A percentile compares a stretch with the other conserved stretches of the same genome.
Conservation (phyloP, 2,329 filamentous ascomycete species). For the Trichoderma arundinaceum region DNA sequence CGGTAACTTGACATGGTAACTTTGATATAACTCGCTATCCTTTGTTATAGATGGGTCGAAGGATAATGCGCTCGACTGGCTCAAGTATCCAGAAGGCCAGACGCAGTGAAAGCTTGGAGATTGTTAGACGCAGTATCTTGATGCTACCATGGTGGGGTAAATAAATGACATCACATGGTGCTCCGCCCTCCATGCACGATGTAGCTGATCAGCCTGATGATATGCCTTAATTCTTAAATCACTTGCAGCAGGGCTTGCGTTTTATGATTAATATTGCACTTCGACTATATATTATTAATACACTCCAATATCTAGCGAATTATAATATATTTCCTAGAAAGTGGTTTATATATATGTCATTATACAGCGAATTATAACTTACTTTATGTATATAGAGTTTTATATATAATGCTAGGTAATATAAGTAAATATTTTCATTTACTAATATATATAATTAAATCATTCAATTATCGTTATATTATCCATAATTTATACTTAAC, state of each 20-base stretch:
- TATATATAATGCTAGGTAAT: not conserved
- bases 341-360: no score
- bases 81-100: no score
- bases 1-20: conserved; percentile 59
- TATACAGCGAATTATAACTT: no score
- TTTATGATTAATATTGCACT: no score
- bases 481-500: not conserved
- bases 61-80: not conserved
- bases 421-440: not conserved
- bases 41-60: not conserved
- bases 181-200: not conserved
- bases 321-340: no score
- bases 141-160: conserved; percentile 23
- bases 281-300: no score
- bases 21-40: not conserved
- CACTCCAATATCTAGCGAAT: no score
- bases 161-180: conserved; percentile 20
- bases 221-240: no score
- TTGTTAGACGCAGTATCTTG: not conserved
- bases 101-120: conserved; percentile 5
- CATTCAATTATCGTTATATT: not conserved
- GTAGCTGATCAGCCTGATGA: conserved; percentile 5
- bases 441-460: not conserved
- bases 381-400: no score
- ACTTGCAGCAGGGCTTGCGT: no score